Evolutionary conservation across 163 green algal species (phyloP).

Genomic region (Scenedesmus sp.): DNA sequence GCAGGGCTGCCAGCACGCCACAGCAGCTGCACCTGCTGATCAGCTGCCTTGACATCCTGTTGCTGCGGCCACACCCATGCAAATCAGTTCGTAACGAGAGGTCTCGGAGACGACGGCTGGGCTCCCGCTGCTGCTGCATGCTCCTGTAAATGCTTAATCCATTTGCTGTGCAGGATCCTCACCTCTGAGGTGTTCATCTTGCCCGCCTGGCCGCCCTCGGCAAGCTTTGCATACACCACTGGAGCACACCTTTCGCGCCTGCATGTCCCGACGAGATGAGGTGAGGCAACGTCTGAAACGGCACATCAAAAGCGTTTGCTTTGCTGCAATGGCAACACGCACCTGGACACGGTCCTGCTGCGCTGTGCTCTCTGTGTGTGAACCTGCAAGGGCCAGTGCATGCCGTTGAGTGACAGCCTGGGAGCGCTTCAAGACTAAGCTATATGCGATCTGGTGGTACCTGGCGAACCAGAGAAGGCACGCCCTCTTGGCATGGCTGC

Average conservation of each 20-base stretch:
- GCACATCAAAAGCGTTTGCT: not conserved
- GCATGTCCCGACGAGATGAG: not conserved
- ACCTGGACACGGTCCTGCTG: conserved; percentile 1
- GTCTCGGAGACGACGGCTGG: not conserved
- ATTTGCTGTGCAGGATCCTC: not conserved
- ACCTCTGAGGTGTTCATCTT: conserved; percentile 52
- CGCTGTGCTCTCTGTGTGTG: conserved; percentile 11
- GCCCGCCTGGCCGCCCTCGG: conserved; percentile 27
- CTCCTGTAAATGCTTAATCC: not conserved
- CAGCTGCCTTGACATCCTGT: not conserved
- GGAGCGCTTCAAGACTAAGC: not conserved
- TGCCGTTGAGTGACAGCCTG: not conserved
- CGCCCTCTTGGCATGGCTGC: not conserved
- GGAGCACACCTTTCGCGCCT: conserved; percentile 37
- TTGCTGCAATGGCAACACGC: not conserved
- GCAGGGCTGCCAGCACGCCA: not conserved
- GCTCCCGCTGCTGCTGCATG: conserved; percentile 1
- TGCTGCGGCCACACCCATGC: not conserved
- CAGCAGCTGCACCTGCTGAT: not conserved
- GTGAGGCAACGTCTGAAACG: not conserved
- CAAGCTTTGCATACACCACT: conserved; percentile 52
- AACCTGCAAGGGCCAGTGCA: not conserved
- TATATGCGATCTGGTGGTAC: not conserved
- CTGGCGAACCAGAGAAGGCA: not conserved
- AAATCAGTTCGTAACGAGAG: not conserved